Evolutionary conservation across 2,329 filamentous ascomycete species (phyloP).

Genomic region (Penicillium paneum): DNA sequence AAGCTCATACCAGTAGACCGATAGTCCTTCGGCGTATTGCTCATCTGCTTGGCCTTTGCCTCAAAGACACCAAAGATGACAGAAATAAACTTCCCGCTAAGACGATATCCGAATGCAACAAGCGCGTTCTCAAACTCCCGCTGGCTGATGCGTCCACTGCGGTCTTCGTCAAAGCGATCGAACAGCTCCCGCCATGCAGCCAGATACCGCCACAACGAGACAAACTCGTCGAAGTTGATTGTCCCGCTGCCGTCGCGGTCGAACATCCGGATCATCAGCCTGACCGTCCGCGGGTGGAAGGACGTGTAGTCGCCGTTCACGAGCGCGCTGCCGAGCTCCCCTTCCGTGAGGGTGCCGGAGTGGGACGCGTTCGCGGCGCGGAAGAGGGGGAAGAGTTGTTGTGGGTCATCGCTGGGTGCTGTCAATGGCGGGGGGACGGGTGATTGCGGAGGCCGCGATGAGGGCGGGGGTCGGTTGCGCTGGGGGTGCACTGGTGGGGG

Average conservation of each 20-base stretch:
- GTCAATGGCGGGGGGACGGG: constrained; percentile 54
- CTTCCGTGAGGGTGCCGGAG: constrained; percentile 78
- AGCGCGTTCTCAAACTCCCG: constrained; percentile 87
- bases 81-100: constrained; percentile 78
- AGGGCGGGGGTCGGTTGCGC: constrained; percentile 54
- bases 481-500: constrained; percentile 52
- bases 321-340: constrained; percentile 81
- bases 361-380: constrained; percentile 77
- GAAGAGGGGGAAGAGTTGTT: constrained; percentile 76
- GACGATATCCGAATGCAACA: constrained; percentile 86
- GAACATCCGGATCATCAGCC: constrained; percentile 99
- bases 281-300: constrained; percentile 90
- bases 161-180: constrained; percentile 89
- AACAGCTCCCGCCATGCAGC: constrained; percentile 92
- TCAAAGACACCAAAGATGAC: constrained; percentile 88
- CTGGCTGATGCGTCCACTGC: constrained; percentile 79
- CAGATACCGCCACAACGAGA: constrained; percentile 92
- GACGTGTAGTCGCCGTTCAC: constrained; percentile 95
- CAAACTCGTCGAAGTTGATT: constrained; percentile 95
- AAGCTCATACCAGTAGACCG: constrained; percentile 71
- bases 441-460: constrained; percentile 64
- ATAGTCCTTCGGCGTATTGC: constrained; percentile 31
- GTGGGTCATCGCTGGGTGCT: constrained; percentile 50
- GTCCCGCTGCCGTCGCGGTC: constrained; percentile 84
- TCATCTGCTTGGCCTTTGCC: constrained; percentile 47